Evolutionary conservation across 2,329 filamentous ascomycete species (phyloP), one percentile per base, ranked within the genome.

Genomic region (Periconia macrospinosa): DNA sequence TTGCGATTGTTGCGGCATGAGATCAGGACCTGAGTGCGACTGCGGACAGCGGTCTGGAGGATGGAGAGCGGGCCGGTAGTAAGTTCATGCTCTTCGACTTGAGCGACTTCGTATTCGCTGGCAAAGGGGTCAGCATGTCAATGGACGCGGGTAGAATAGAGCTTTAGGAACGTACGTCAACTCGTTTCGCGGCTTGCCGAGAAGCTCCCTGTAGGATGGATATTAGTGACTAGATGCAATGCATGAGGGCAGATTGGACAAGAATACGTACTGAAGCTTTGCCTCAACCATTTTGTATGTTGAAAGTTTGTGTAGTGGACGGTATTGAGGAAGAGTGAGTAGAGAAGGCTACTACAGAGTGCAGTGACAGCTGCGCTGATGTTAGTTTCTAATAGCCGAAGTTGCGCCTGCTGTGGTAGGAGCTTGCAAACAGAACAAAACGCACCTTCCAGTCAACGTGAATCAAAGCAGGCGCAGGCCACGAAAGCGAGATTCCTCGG

Each of bases 1-100:
- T 99, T 99, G 78, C 93, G 90, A 82, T 97, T 97, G 85, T 96
- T 97, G 63, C 94, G 92, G 79, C 93, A 93, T 50, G 91, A 96
- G 72, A 99, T 97, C 61, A 99, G 86, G 58, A 99, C 93, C 79
- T 97, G 94, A 42, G 89, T 90, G 80, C 97, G 93, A 61, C 89
- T 90, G 74, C 92, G 90, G 54, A 97, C 94, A 61, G 94, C 94
- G 55, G 94, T 97, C 79, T 97, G 93, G 56, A 99, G 90, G 69
- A 99, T 94, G 6, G 92, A 97, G 44, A 97, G 83, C 9, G 90
- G 90, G 2, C 90, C 90, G 40, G 87, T 85, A 59, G 86, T 89
- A 75, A 92, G 86, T 76, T 92, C 89, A 74, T 92, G 87, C 71
- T 90, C 87, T 75, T 91, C 88, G 63, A 89, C 81, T 59, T 92